Base-by-base conservation (phyloP, 768 basidiomycete genomes). In the Gloeostereum incarnatum region DNA sequence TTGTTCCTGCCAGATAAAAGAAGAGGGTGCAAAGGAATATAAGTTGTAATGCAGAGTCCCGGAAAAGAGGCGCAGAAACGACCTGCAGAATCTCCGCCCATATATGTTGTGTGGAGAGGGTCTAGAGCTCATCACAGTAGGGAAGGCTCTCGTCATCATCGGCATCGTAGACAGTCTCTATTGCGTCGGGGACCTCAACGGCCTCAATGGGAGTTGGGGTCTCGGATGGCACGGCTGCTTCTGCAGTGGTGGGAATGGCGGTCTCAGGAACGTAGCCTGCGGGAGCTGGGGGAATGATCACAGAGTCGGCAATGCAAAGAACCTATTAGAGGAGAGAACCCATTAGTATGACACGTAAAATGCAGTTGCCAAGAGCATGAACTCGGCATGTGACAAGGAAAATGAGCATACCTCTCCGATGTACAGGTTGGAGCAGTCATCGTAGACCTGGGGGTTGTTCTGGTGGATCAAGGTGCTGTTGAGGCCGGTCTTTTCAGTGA, bases 401-500 rank as follows among this genome's bases (percentile, higher is more conserved):
- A 14, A 14, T 34, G 11, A 3, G 62, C 69, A 39, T 35, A 86
- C 85, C 73, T 87, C 80, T 51, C 78, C 83, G 41, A 81, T 51
- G 58, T 86, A 85, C 55, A 89, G 63, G 63, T 87, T 87, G 46
- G 47, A 58, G 57, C 76, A 82, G 0, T 53, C 60, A 0, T 32
- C 2, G 48, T 74, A 45, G 47, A 88, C 66, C 56, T 86, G 78
- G 14, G 83, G 86, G 72, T 90, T 90, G 73, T 88, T 87, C 42
- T 45, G 11, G 52, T 55, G 62, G 21, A 90, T 62, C 4, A 75
- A 63, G 25, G 73, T 73, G 18, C 48, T 40, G 64, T 78, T 72
- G 56, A 82, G 49, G 24, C 62, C 56, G 48, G 58, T 47, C 1
- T 36, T 46, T 19, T 32, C 13, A 20, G 65, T 40, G 38, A 89